Evolutionary conservation across 176 grass and related monocot species (phyloP), one percentile per base, ranked within the genome.

Genomic region (Eragrostis curvula): DNA sequence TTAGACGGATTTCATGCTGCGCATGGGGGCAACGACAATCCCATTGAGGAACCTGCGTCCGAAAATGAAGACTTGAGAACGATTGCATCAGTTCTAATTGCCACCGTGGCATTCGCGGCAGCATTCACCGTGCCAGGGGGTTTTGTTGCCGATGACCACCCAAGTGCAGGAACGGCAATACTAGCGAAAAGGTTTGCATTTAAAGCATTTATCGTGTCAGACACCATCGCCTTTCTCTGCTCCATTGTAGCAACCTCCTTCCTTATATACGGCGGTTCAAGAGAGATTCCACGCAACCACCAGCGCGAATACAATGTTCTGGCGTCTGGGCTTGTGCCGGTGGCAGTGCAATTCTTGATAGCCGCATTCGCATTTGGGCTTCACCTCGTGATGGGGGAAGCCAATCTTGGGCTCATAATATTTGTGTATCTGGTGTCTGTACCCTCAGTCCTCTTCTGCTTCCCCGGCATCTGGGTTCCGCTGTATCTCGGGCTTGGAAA

Each of bases 41-140:
- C 32, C 2, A 36, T 36, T 36, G 32, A 36, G 32, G 32, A 36
- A 36, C 32, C 32, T 36, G 32, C 32, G 32, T 36, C 32, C 32
- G 3, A 36, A 36, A 36, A 36, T 2, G 32, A 36, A 36, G 32
- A 36, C 32, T 2, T 2, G 32, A 20, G 39, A 9, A 75, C 40
- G 0, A 56, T 84, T 10, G 91, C 48, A 17, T 88, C 91, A 16
- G 91, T 69, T 36, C 72, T 93, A 18, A 93, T 90, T 13, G 91
- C 87, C 0, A 85, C 91, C 0, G 87, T 90, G 51, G 77, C 91
- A 61, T 87, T 87, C 32, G 50, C 87, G 0, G 84, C 91, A 18
- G 71, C 72, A 3, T 69, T 93, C 78, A 93, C 91, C 27, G 84
- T 89, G 30, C 91, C 87, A 0, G 87, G 91, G 11, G 91, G 91